Conservation (phyloP, 2,329 filamentous ascomycete species). For the Epichloe scottii region DNA sequence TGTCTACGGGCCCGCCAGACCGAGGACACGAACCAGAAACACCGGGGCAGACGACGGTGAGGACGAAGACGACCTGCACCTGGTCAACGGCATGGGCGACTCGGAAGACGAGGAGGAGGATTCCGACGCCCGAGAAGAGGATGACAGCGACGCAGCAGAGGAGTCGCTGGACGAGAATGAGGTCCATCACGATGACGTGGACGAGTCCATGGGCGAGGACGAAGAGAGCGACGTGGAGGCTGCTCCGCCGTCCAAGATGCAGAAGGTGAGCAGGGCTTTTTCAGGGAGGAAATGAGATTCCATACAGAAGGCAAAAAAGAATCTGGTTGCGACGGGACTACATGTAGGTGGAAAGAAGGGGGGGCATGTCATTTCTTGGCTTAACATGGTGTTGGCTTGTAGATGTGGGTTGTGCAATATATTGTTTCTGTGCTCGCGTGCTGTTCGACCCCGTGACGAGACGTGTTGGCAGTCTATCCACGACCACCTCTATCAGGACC, state of each 20-base stretch:
- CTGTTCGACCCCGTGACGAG: too few relatives aligned
- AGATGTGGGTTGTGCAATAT: constrained; percentile 1
- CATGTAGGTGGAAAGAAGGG: not conserved
- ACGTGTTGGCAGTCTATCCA: too few relatives aligned
- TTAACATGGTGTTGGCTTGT: constrained; percentile 7
- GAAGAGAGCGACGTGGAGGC: constrained; percentile 39
- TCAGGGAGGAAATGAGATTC: constrained; percentile 22
- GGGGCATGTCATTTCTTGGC: not conserved
- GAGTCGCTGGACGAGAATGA: constrained; percentile 45
- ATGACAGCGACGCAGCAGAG: constrained; percentile 33
- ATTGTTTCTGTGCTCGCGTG: not conserved
- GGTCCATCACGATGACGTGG: constrained; percentile 44
- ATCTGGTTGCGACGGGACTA: not conserved
- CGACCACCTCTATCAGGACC: too few relatives aligned
- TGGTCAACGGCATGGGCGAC: constrained; percentile 43
- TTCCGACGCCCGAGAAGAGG: constrained; percentile 27
- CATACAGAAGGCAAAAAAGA: not conserved
- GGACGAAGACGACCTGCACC: constrained; percentile 45
- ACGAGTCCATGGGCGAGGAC: constrained; percentile 42
- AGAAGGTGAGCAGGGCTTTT: constrained; percentile 25
- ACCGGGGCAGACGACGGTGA: constrained; percentile 41
- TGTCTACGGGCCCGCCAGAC: constrained; percentile 20
- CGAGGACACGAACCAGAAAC: constrained; percentile 31
- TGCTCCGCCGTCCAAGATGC: constrained; percentile 33
- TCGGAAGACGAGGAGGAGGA: constrained; percentile 46